Conservation (phyloP, 176 grass and related monocot species). For the Juncus effusus region DNA sequence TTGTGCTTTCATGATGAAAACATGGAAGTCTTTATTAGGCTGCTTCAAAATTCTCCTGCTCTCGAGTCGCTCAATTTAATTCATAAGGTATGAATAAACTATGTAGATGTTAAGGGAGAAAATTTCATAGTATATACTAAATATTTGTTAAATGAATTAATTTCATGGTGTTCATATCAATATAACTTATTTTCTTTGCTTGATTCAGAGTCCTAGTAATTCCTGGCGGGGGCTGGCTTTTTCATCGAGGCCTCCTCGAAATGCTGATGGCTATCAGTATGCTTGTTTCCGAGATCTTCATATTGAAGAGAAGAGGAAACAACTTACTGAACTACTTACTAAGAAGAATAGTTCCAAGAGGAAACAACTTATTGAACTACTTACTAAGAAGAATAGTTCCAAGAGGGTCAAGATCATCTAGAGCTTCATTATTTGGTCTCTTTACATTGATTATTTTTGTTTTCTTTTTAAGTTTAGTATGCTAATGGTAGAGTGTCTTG, state of each 20-base stretch:
- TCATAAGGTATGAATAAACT: slow-evolving; percentile 25
- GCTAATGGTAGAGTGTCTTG: no score
- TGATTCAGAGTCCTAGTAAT: no score
- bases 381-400: background rate
- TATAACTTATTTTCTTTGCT: no score
- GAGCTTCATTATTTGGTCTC: no score
- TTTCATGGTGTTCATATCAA: no score
- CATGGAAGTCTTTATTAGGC: background rate
- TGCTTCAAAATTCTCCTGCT: slow-evolving; percentile 14
- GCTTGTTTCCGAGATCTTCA: slow-evolving; percentile 8
- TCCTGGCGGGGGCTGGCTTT: no score
- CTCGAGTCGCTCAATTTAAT: slow-evolving; percentile 12
- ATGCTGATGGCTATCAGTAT: background rate
- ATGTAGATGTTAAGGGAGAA: no score
- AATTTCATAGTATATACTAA: no score
- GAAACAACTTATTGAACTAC: background rate
- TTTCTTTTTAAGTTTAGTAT: background rate
- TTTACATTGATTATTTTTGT: no score
- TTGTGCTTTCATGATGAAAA: slow-evolving; percentile 6
- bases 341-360: slow-evolving; percentile 8
- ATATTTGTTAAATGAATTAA: no score
- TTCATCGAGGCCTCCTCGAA: background rate
- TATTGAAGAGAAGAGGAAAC: background rate
- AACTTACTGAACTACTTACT: background rate
- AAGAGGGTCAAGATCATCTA: no score